These are phyloP conservation scores for Neurospora sp. DNA, from an alignment of 2,329 filamentous ascomycete species.

Conservation along the genomic window DNA sequence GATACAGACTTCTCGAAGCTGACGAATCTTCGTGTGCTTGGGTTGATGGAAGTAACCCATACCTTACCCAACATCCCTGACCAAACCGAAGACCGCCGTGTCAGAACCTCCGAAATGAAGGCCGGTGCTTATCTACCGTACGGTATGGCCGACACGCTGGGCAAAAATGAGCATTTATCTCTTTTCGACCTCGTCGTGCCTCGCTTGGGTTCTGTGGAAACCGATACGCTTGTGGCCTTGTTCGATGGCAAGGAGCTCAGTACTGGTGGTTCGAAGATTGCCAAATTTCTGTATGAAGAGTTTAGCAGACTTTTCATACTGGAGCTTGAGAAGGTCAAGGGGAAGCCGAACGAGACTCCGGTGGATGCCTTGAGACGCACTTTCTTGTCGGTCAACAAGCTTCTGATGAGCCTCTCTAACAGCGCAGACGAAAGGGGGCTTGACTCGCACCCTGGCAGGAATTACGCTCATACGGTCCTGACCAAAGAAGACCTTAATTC, in stretches of 20 bases:
- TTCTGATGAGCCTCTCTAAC: constrained; percentile 75
- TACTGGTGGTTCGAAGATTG: constrained; percentile 85
- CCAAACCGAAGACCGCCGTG: constrained; percentile 86
- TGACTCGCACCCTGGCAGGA: constrained; percentile 55
- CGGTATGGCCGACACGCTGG: constrained; percentile 93
- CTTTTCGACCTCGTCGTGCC: constrained; percentile 94
- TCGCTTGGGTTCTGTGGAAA: constrained; percentile 78
- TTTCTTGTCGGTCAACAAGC: constrained; percentile 87
- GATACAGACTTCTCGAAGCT: constrained; percentile 86
- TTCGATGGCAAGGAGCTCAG: constrained; percentile 91
- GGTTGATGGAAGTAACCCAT: constrained; percentile 95
- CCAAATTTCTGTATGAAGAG: constrained; percentile 93
- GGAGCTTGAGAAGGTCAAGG: constrained; percentile 67
- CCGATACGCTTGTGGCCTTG: constrained; percentile 83
- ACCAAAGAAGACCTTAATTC: constrained; percentile 83
- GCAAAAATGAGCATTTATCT: constrained; percentile 86
- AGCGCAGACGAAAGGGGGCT: constrained; percentile 65
- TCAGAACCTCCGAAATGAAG: constrained; percentile 90
- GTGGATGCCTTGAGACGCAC: constrained; percentile 75
- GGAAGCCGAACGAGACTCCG: constrained; percentile 60
- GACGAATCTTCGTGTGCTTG: constrained; percentile 73
- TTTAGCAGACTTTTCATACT: constrained; percentile 76
- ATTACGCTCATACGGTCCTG: constrained; percentile 63
- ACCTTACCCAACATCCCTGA: constrained; percentile 90
- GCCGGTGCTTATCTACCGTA: constrained; percentile 81